Conservation (phyloP, 164 flowering plant genomes). For the Chloranthus sessilifolius region DNA sequence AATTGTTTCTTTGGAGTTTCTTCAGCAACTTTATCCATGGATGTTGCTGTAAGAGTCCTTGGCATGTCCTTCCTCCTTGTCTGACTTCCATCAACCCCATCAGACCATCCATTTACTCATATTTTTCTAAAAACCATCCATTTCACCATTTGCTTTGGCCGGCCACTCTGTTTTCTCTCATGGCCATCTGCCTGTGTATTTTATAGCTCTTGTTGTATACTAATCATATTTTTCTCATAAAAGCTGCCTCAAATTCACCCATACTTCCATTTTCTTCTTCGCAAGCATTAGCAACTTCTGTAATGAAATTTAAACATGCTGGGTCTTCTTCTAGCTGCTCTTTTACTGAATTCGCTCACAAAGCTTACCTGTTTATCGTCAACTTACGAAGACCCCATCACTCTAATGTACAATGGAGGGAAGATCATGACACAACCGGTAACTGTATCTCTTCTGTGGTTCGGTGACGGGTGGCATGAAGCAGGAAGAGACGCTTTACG, state of each 20-base stretch:
- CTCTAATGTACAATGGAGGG: slow-evolving; percentile 13
- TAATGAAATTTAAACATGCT: slow-evolving; percentile 1
- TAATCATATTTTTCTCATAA: neutral
- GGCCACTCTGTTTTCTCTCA: slow-evolving; percentile 9
- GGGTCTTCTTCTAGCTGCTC: slow-evolving; percentile 3
- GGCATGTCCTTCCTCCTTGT: slow-evolving; percentile 13
- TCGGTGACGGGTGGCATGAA: slow-evolving; percentile 8
- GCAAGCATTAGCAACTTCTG: neutral
- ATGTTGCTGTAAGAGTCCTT: neutral
- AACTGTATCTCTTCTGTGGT: slow-evolving; percentile 12
- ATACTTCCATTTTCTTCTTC: neutral
- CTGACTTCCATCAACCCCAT: slow-evolving; percentile 6
- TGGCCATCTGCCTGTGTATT: slow-evolving; percentile 5
- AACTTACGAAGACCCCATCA: slow-evolving; percentile 5
- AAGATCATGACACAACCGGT: slow-evolving; percentile 14
- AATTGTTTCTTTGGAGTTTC: slow-evolving; percentile 9
- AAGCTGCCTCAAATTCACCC: neutral
- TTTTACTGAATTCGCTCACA: slow-evolving; percentile 8
- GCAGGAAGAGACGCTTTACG: slow-evolving; percentile 7
- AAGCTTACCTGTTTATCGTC: slow-evolving; percentile 3
- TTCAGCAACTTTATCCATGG: slow-evolving; percentile 3
- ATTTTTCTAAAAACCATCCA: neutral
- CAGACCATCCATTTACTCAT: neutral
- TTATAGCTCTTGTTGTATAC: neutral
- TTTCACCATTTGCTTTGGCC: slow-evolving; percentile 7